These are phyloP conservation scores for Aspergillus sp. DNA, from an alignment of 2,329 filamentous ascomycete species.

Conservation along the genomic window DNA sequence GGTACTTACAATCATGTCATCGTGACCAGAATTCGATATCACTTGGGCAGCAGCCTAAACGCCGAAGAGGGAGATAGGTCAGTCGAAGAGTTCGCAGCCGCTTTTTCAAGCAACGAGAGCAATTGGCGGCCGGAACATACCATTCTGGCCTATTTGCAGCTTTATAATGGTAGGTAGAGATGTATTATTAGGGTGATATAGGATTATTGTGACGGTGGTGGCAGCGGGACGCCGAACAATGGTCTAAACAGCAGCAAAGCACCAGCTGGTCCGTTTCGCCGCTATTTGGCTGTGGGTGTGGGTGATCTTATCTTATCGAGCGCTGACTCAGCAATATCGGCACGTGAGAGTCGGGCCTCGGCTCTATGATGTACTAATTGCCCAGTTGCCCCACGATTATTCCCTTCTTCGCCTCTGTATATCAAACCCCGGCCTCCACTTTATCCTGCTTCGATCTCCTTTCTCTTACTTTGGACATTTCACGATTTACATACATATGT, in stretches of 20 bases:
- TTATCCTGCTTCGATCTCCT: not conserved
- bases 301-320: slow-evolving; percentile 31
- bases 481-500: not conserved
- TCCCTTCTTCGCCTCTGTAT: slow-evolving; percentile 3
- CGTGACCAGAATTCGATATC: slow-evolving; percentile 83
- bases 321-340: slow-evolving; percentile 14
- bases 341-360: slow-evolving; percentile 28
- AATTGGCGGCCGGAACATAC: slow-evolving; percentile 14
- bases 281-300: slow-evolving; percentile 11
- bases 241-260: slow-evolving; percentile 18
- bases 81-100: not conserved
- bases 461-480: slow-evolving; percentile 7
- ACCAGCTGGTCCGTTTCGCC: slow-evolving; percentile 26
- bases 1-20: slow-evolving; percentile 95
- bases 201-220: slow-evolving; percentile 2
- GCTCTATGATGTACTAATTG: slow-evolving; percentile 4
- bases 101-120: not conserved
- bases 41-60: slow-evolving; percentile 63
- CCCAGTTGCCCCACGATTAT: slow-evolving; percentile 15
- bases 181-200: not conserved
- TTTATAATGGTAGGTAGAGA: slow-evolving; percentile 6
- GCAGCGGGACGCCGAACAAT: slow-evolving; percentile 6
- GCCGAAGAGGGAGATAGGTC: slow-evolving; percentile 14
- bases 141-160: slow-evolving; percentile 22
- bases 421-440: not conserved